These are phyloP conservation scores for Oryza australiensis DNA, from an alignment of 176 grass and related monocot genomes.

Conservation along the genomic window DNA sequence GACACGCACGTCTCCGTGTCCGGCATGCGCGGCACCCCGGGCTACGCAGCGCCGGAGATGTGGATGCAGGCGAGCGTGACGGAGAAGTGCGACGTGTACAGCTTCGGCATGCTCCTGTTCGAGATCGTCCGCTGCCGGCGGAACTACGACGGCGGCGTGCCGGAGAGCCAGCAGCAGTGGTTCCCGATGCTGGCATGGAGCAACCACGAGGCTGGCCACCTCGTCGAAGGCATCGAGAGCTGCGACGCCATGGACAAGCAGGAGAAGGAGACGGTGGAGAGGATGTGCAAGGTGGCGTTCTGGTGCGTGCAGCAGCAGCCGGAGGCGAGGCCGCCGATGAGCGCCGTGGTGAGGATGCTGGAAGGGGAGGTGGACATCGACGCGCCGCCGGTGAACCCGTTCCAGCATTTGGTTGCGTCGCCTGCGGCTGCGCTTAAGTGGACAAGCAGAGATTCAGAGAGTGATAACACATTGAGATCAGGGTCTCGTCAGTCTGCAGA, in stretches of 20 bases:
- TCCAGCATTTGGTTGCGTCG: not conserved
- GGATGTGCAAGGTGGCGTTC: slow-evolving; percentile 35
- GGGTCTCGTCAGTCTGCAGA: not conserved
- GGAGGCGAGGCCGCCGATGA: slow-evolving; percentile 36
- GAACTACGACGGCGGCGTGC: slow-evolving; percentile 14
- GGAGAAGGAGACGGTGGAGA: slow-evolving; percentile 8
- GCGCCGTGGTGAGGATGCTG: slow-evolving; percentile 41
- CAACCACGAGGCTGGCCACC: not conserved
- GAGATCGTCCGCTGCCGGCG: slow-evolving; percentile 30
- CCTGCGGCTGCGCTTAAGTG: not conserved
- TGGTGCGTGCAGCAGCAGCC: slow-evolving; percentile 49
- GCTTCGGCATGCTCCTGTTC: slow-evolving; percentile 42
- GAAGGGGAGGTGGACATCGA: slow-evolving; percentile 17
- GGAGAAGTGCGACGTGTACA: slow-evolving; percentile 39
- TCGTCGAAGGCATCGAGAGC: not conserved
- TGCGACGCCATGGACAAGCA: not conserved
- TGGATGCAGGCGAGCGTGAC: not conserved
- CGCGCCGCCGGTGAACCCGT: slow-evolving; percentile 23
- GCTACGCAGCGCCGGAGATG: slow-evolving; percentile 44
- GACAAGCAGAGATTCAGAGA: not conserved
- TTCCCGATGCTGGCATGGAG: not conserved
- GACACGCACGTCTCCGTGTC: not conserved
- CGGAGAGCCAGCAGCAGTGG: slow-evolving; percentile 12
- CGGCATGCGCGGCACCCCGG: slow-evolving; percentile 18
- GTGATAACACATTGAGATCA: not conserved